Percentiles rank a stretch among this genome's conserved stretches.
Evolutionary conservation across 2,329 filamentous ascomycete genomes (phyloP).

Genomic region (Zymoseptoria pseudotritici): DNA sequence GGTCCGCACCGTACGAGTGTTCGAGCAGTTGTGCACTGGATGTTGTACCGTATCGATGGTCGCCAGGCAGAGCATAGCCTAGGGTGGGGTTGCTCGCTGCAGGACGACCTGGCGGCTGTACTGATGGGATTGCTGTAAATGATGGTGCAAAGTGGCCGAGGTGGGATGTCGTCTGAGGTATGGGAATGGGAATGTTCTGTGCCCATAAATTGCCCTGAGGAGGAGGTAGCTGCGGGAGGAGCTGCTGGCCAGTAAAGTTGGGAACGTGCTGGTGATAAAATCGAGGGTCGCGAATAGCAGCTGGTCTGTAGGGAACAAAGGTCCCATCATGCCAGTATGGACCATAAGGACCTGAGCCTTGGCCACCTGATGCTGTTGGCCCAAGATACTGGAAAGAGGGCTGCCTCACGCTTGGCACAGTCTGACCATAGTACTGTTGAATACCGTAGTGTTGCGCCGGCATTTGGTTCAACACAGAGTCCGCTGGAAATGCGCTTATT

Average conservation of each 20-base stretch:
- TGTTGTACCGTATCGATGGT: neutral
- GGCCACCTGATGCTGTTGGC: constrained; percentile 51
- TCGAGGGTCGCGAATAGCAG: constrained; percentile 48
- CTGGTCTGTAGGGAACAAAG: constrained; percentile 53
- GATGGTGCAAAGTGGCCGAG: constrained; percentile 9
- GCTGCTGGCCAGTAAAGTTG: neutral
- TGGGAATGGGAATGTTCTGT: constrained; percentile 9
- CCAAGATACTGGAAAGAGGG: constrained; percentile 52
- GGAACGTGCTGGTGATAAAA: constrained; percentile 30
- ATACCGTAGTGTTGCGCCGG: constrained; percentile 33
- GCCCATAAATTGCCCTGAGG: constrained; percentile 18
- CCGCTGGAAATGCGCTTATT: constrained; percentile 37
- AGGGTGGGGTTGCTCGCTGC: neutral
- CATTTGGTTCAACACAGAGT: constrained; percentile 55
- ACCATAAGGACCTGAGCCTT: constrained; percentile 50
- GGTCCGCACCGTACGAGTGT: neutral
- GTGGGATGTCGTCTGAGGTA: constrained; percentile 7
- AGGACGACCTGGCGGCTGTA: neutral
- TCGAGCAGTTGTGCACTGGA: neutral
- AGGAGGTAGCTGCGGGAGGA: neutral
- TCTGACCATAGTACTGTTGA: constrained; percentile 35
- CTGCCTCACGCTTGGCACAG: constrained; percentile 53
- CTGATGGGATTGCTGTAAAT: neutral
- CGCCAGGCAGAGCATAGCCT: neutral
- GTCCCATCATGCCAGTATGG: constrained; percentile 59